Percentiles rank a stretch among this genome's conserved stretches.
Conservation (phyloP, 371 early-diverging fungal species). For the Mucor irregularis region DNA sequence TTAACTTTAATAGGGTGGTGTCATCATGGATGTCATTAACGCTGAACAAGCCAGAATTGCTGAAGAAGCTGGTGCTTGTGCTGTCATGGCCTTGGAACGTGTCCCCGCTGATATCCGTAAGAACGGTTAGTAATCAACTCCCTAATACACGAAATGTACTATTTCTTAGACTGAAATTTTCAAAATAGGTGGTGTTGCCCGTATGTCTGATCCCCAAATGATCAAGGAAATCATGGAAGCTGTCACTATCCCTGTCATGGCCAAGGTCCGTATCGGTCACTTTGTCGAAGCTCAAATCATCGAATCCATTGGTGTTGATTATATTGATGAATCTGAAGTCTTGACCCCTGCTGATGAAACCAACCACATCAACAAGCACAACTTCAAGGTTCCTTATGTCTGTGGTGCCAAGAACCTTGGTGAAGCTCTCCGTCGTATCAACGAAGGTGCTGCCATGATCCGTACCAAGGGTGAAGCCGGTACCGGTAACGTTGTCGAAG, state of each 20-base stretch:
- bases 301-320: slow-evolving; percentile 89
- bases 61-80: slow-evolving; percentile 97
- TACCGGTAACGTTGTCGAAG: slow-evolving; percentile 95
- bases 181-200: slow-evolving; percentile 90
- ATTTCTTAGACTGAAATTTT: no score
- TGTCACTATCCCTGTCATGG: slow-evolving; percentile 98
- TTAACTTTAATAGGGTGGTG: slow-evolving; percentile 76
- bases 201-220: slow-evolving; percentile 98
- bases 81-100: slow-evolving; percentile 98
- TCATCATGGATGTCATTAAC: slow-evolving; percentile 98
- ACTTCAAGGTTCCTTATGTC: slow-evolving; percentile 92
- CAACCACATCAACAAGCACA: slow-evolving; percentile 93
- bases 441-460: slow-evolving; percentile 97
- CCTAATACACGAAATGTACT: background rate
- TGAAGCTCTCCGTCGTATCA: slow-evolving; percentile 95
- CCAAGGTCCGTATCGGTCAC: slow-evolving; percentile 98
- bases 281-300: slow-evolving; percentile 98
- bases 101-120: slow-evolving; percentile 98
- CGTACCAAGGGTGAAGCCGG: slow-evolving; percentile 99
- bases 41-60: slow-evolving; percentile 97
- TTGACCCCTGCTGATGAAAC: slow-evolving; percentile 93
- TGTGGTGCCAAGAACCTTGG: slow-evolving; percentile 96
- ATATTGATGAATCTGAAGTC: slow-evolving; percentile 97
- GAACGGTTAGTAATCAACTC: slow-evolving; percentile 65
- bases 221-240: slow-evolving; percentile 94